Evolutionary conservation across 768 basidiomycete genomes (phyloP).

Genomic region (Pulveroboletus ravenelii): DNA sequence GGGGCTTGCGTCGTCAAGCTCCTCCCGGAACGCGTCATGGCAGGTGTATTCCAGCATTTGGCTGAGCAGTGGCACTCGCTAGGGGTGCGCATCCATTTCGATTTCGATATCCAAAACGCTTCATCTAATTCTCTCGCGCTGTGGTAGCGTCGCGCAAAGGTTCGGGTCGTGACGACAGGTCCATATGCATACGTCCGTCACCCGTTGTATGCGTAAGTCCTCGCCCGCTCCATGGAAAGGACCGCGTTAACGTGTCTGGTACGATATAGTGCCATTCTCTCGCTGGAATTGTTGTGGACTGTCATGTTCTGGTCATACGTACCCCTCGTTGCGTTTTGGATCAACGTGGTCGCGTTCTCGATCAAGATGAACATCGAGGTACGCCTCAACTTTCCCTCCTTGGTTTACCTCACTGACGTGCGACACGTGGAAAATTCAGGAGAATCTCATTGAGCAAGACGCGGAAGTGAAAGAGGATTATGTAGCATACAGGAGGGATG

Average conservation of each 20-base stretch:
- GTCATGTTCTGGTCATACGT: constrained; percentile 25
- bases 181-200: constrained; percentile 31
- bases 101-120: neutral
- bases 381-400: neutral
- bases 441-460: constrained; percentile 21
- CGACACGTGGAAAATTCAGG: constrained; percentile 8
- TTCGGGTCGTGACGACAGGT: constrained; percentile 26
- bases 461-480: constrained; percentile 14
- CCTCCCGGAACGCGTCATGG: neutral
- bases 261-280: constrained; percentile 4
- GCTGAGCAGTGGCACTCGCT: constrained; percentile 22
- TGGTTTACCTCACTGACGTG: neutral
- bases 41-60: constrained; percentile 4
- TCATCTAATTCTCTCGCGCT: neutral
- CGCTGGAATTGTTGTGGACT: constrained; percentile 9
- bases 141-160: constrained; percentile 21
- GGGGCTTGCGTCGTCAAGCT: constrained; percentile 14
- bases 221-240: neutral
- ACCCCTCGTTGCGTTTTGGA: constrained; percentile 15
- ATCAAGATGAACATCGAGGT: constrained; percentile 29
- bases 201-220: constrained; percentile 23
- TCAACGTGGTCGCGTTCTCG: constrained; percentile 10
- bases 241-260: neutral
- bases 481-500: constrained; percentile 19
- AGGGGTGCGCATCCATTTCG: constrained; percentile 13